Evolutionary conservation across 2,329 filamentous ascomycete genomes (phyloP), one percentile per base, ranked within the genome.

Genomic region (Fusarium nodosum): DNA sequence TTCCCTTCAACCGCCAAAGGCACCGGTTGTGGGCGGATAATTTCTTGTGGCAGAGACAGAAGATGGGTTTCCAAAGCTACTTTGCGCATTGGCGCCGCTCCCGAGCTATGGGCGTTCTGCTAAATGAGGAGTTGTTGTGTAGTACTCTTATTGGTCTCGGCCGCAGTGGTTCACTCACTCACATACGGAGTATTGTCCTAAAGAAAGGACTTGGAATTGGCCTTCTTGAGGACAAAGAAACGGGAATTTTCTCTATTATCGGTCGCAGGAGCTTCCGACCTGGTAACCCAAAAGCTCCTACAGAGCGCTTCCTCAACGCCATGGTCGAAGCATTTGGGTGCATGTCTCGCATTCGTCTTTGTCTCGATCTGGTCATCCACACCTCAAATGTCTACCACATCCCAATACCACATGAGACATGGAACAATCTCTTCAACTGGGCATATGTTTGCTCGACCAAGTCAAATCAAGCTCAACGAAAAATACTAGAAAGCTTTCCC

Each of bases 261-360:
- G 80, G 76, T 18, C 79, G 81, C n/a, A 80, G 75, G 31, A 72
- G 74, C 2, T 83, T 87, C 44, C 75, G 81, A 1, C 72, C 70
- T 1, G 81, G 83, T 30, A 90, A 87, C 2, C 84, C 87, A 10
- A 77, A 91, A 33, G 80, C 82, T 52, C 92, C 93, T 3, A 88
- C 86, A 1, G 66, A 77, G 10, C 80, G 82, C 3, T 82, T 94
- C 1, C 82, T 95, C 24, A 82, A 87, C 56, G 86, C 90, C 11
- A 80, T 94, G n/a, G 90, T 90, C 8, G 89, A 93, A 74, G 82
- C 84, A 2, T 92, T 90, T 66, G 87, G 90, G n/a, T 85, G 84
- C 64, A 92, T 90, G 77, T 89, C 86, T 48, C 83, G 90, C 56
- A 82, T 93, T 6, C 76, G 82, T 1, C 81, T 84, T 3, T 91